Base-by-base conservation (phyloP, 805 yeast species). In the Danielia reshetovae region DNA sequence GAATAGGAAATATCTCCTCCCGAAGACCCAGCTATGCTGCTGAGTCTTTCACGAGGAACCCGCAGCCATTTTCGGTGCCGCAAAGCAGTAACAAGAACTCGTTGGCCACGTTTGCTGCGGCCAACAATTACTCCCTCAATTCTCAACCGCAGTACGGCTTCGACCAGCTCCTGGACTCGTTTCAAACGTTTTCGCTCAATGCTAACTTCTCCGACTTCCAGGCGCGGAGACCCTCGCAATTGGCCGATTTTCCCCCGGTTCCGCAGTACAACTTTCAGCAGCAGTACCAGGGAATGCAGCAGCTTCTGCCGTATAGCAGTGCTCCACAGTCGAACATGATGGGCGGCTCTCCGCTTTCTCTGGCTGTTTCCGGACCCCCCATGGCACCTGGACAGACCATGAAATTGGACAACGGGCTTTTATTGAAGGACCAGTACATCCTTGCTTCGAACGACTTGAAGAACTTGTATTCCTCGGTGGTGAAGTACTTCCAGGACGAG, bases 1-100 rank as follows among this genome's bases (percentile, higher is more conserved):
- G 85, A 0, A 60, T 79, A 2, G 75, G 76, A 18, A 76, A 65
- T 36, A 77, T 79, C 27, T 71, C 75, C 16, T 75, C 83, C 8
- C 70, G 93, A 57, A 72, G 93, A 57, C 87, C 89, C 10, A 74
- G 82, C 35, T 82, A 78, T 52, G 79, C 86, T 9, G 85, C 88
- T 2, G 90, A 81, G 50, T 61, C 73, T 3, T 65, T 75, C 39
- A 73, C 79, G 17, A 59, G 74, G 32, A 36, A 25, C 28, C 30
- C 37, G 18, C 42, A 34, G 22, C 29, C 32, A 12, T 13, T 9
- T 22, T 16, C 18, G 15, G 14, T 6, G 27, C 36, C 16, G 26
- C 18, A 8, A 13, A 10, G 6, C 28, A 5, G 12, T 11, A 28
- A 30, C 26, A 44, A 44, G 17, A 33, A 34, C 26, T 34, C 45